phyloP scores from a whole-genome alignment of 495 filamentous ascomycete species.

The Podospora pseudopauciseta region DNA sequence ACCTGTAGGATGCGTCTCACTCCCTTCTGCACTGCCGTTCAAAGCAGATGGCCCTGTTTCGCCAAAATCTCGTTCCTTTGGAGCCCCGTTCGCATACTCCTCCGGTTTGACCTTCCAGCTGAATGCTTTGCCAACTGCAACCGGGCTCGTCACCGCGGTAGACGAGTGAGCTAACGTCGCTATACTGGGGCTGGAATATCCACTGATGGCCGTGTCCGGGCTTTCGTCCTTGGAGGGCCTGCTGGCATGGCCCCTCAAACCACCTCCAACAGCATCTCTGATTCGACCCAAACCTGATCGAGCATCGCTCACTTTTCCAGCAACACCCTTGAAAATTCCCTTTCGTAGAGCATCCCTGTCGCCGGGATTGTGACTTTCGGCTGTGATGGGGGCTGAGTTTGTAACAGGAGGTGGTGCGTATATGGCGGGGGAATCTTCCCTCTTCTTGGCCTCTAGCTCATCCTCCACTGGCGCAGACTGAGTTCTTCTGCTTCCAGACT shows the following conservation, averaged over 20 bases:
- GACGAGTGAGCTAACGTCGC: constrained; percentile 39
- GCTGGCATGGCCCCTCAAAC: constrained; percentile 46
- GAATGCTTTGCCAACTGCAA: constrained; percentile 43
- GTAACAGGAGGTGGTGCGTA: constrained; percentile 34
- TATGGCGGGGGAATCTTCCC: constrained; percentile 40
- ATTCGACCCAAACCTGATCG: constrained; percentile 79
- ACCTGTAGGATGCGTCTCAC: constrained; percentile 3
- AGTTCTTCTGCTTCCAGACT: constrained; percentile 50
- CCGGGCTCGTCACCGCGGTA: constrained; percentile 34
- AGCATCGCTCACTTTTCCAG: constrained; percentile 75
- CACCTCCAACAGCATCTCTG: constrained; percentile 72
- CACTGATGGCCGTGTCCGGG: constrained; percentile 27
- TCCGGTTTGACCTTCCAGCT: constrained; percentile 56
- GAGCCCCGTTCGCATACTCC: constrained; percentile 44
- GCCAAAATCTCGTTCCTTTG: constrained; percentile 33
- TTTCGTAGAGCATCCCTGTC: constrained; percentile 67
- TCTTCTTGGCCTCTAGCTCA: constrained; percentile 37
- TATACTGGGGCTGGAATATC: constrained; percentile 33
- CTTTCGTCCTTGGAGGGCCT: constrained; percentile 47
- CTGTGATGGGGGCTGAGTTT: constrained; percentile 38
- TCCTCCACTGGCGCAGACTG: constrained; percentile 49
- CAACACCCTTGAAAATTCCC: constrained; percentile 73
- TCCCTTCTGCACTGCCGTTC: constrained; percentile 2
- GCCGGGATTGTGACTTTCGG: constrained; percentile 39
- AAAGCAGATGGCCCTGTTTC: constrained; percentile 18